Evolutionary conservation across 2,329 filamentous ascomycete genomes (phyloP), one percentile per base, ranked within the genome.

Genomic region (Colletotrichum zoysiae): DNA sequence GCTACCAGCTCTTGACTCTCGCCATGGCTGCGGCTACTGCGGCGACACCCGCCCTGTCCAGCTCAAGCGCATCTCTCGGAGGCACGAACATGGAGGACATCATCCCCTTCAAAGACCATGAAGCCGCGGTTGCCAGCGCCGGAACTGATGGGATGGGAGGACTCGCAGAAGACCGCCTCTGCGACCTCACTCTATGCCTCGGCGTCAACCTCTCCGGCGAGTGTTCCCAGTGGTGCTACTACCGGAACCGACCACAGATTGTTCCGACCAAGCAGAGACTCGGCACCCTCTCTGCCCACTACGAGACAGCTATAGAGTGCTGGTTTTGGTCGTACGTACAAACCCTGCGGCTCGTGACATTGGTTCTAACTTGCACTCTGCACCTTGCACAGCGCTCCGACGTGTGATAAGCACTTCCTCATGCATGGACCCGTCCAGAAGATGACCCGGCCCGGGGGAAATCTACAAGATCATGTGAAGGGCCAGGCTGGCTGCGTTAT

Each of bases 191-290:
- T 0, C 46, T 62, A 12, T 62, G 59, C 12, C n/a, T 7, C 3
- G 59, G 59, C 16, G 18, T 44, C n/a, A 9, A 51, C 8, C 20
- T 38, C 20, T 20, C 46, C n/a, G 59, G 59, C 14, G 44, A 62
- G 2, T 62, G 46, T 16, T 35, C 30, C 44, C 14, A 18, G 9
- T 62, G 46, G 59, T 51, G 59, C n/a, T 50, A 51, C 59, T 62
- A 62, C n/a, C 16, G 38, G 18, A 35, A 38, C 16, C 5, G 5
- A 7, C n/a, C 20, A 2, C 59, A 62, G 20, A 7, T 1, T 11
- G 6, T 62, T n/a, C 20, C 14, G 11, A 9, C 7, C 18, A 23
- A 20, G 2, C n/a, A 62, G 23, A 26, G 33, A 51, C 5, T n/a
- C 8, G 6, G n/a, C 1, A 51, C 59, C 1, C 16, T 20, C 11